Base-by-base conservation (phyloP, 225 moss, liverwort and hornwort species). In the Antitrichia curtipendula region DNA sequence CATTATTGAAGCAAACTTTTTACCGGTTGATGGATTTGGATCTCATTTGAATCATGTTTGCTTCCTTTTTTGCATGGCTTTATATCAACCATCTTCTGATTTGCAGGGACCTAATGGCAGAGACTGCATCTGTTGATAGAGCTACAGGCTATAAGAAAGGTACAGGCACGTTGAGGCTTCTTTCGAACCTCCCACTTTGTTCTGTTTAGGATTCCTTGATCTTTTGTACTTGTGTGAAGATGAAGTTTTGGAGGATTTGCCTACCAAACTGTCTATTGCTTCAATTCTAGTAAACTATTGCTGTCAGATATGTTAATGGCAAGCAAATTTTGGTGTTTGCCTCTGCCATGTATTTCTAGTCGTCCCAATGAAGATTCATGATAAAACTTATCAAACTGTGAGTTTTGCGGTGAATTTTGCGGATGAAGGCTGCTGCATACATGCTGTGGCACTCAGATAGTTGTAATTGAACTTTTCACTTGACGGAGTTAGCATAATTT, bases 71-170 rank as follows among this genome's bases (percentile, higher is more conserved):
- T 27, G 75, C 52, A 84, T 75, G 54, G 27, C 53, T 81, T 80
- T 74, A 80, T 53, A 49, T 49, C 34, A 87, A 88, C 57, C 69
- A 59, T 85, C 73, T 56, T 87, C 61, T 87, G 71, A 75, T 78
- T 75, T 87, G 68, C 91, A 94, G 94, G 88, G 88, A 90, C 47
- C 56, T 93, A 64, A 79, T 93, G 90, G 83, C 85, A 60, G 91
- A 91, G 82, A 66, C 76, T 89, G 58, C 73, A 53, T 86, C 86
- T 89, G 86, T 76, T 90, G 91, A 86, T 65, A 75, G 84, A 83
- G 41, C 84, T 85, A 71, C 78, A 87, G 83, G 68, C 75, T 78
- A 88, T 78, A 90, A 79, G 87, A 90, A 90, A 91, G 90, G 91
- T 93, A 91, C 76, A 40, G 83, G 56, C 56, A 70, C 59, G 75